Conservation (phyloP, 2,329 filamentous ascomycete species). For the Aspergillus phoenicis region DNA sequence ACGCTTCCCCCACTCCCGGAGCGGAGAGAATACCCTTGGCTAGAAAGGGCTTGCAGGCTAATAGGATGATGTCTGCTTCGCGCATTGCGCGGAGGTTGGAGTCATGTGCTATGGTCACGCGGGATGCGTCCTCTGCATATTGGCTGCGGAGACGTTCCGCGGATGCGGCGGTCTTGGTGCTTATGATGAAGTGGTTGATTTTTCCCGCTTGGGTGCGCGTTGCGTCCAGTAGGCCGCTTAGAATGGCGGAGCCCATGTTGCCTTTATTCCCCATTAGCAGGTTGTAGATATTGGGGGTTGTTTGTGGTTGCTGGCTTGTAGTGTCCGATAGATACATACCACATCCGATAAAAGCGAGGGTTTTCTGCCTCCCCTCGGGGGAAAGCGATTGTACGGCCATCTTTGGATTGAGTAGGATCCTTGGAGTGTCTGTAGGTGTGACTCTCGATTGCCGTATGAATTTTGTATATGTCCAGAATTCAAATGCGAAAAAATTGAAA, state of each 20-base stretch:
- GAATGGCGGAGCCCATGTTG: slow-evolving; percentile 43
- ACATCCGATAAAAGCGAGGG: slow-evolving; percentile 25
- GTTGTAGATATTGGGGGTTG: not conserved
- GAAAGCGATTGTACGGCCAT: slow-evolving; percentile 8
- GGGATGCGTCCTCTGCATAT: slow-evolving; percentile 32
- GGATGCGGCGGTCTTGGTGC: slow-evolving; percentile 42
- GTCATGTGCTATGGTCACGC: slow-evolving; percentile 35
- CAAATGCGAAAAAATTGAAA: not conserved
- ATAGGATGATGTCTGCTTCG: slow-evolving; percentile 45
- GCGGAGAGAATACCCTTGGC: slow-evolving; percentile 42
- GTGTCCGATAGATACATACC: slow-evolving; percentile 10
- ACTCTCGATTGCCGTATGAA: not conserved
- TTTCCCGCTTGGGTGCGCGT: slow-evolving; percentile 15
- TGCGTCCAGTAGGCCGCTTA: slow-evolving; percentile 36
- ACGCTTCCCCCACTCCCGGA: slow-evolving; percentile 39
- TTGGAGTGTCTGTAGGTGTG: not conserved
- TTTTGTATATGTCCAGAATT: not conserved
- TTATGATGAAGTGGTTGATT: slow-evolving; percentile 40
- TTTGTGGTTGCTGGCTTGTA: not conserved
- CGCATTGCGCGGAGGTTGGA: slow-evolving; percentile 39
- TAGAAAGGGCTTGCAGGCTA: slow-evolving; percentile 52
- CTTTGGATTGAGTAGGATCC: not conserved
- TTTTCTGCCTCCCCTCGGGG: not conserved
- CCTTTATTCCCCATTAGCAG: slow-evolving; percentile 24
- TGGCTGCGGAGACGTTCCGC: slow-evolving; percentile 33